Evolutionary conservation across 73 alveolate genomes (phyloP).

Genomic region (Tetrahymena elliotti): DNA sequence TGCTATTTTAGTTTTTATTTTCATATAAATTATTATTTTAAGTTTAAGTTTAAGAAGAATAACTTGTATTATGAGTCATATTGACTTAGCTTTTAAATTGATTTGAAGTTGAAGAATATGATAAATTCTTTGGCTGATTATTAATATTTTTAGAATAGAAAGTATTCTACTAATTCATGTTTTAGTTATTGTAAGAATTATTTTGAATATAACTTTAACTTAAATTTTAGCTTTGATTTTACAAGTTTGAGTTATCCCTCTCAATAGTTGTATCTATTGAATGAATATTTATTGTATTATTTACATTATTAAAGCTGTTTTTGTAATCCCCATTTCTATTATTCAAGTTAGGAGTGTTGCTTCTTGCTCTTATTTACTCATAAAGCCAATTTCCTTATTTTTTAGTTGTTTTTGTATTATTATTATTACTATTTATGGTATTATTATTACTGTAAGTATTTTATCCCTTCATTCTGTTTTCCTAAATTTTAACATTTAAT

Average conservation of each 20-base stretch:
- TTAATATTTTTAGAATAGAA: not conserved
- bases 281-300: not conserved
- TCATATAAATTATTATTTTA: not conserved
- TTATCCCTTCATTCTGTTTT: not conserved
- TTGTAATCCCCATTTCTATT: not conserved
- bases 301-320: not conserved
- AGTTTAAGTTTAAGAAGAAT: not conserved
- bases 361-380: not conserved
- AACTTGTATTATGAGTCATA: not conserved
- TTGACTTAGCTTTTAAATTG: not conserved
- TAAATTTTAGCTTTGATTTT: not conserved
- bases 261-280: not conserved
- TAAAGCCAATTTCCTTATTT: not conserved
- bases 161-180: not conserved
- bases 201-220: not conserved
- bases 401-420: not conserved
- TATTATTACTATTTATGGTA: too few relatives aligned
- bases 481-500: not conserved
- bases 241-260: not conserved
- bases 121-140: not conserved
- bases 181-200: not conserved
- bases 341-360: not conserved
- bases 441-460: too few relatives aligned
- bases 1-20: not conserved
- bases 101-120: not conserved